phyloP scores from a whole-genome alignment of 345 rosid genomes.

The Dimocarpus longan region DNA sequence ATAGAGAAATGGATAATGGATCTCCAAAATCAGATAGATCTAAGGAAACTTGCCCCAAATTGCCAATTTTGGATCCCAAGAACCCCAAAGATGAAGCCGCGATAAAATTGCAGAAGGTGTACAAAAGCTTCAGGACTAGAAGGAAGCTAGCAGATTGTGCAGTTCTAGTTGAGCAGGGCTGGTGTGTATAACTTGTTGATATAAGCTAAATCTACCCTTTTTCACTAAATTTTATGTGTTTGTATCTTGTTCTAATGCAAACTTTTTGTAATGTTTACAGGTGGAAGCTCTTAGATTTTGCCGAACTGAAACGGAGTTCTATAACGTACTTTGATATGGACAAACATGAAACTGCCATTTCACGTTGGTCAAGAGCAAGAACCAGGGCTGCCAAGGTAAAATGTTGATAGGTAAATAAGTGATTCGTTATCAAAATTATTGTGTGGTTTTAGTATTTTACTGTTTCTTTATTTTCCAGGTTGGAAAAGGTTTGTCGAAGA shows the following conservation, averaged over 20 bases:
- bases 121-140: slow-evolving; percentile 91
- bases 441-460: background rate
- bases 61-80: slow-evolving; percentile 44
- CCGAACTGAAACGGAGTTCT: slow-evolving; percentile 84
- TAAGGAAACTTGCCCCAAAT: slow-evolving; percentile 19
- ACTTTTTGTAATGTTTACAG: slow-evolving; percentile 33
- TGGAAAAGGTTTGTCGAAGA: slow-evolving; percentile 94
- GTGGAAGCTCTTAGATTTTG: slow-evolving; percentile 94
- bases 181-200: slow-evolving; percentile 42
- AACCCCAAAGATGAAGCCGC: slow-evolving; percentile 86
- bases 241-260: slow-evolving; percentile 27
- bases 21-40: slow-evolving; percentile 26
- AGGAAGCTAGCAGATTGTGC: slow-evolving; percentile 97
- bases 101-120: slow-evolving; percentile 81
- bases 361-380: slow-evolving; percentile 97
- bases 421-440: background rate
- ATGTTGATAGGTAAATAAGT: background rate
- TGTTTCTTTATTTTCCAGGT: slow-evolving; percentile 38
- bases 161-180: slow-evolving; percentile 85
- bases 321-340: slow-evolving; percentile 85
- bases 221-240: background rate
- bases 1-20: slow-evolving; percentile 15
- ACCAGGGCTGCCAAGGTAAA: slow-evolving; percentile 79
- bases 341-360: slow-evolving; percentile 92
- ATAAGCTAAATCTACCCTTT: background rate